phyloP scores from a whole-genome alignment of 2,329 filamentous ascomycete genomes.

The Ophiostoma novo-ulmi region DNA sequence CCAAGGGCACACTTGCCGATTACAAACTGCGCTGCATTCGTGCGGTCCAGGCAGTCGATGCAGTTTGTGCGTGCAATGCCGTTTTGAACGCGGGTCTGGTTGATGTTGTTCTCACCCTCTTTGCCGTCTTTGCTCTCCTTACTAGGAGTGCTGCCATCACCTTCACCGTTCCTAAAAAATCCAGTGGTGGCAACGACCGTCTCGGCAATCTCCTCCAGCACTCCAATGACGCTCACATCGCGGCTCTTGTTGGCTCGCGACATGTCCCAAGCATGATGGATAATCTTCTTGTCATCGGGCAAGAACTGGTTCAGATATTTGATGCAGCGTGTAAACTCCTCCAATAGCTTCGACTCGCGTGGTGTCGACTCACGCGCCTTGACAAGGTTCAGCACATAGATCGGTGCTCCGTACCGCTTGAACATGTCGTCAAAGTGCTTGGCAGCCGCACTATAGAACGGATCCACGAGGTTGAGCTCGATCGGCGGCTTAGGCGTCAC shows the following conservation, averaged over 20 bases:
- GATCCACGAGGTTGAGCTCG: conserved; percentile 89
- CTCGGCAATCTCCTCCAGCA: conserved; percentile 82
- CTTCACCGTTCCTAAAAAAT: conserved; percentile 90
- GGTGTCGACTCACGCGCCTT: conserved; percentile 83
- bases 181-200: conserved; percentile 79
- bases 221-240: conserved; percentile 90
- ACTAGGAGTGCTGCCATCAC: conserved; percentile 46
- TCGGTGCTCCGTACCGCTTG: conserved; percentile 81
- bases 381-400: conserved; percentile 89
- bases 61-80: conserved; percentile 94
- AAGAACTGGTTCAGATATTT: conserved; percentile 93
- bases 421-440: conserved; percentile 95
- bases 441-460: conserved; percentile 88
- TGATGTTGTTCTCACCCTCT: not conserved
- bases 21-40: conserved; percentile 95
- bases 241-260: conserved; percentile 87
- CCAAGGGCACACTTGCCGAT: conserved; percentile 92
- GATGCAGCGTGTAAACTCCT: conserved; percentile 82
- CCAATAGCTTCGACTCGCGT: conserved; percentile 82
- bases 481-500: conserved; percentile 96
- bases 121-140: not conserved
- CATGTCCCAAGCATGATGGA: conserved; percentile 98
- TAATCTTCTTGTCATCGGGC: conserved; percentile 75
- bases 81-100: conserved; percentile 69
- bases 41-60: conserved; percentile 94